phyloP scores from a whole-genome alignment of 495 filamentous ascomycete genomes.

The Friedmanniomyces endolithicus region DNA sequence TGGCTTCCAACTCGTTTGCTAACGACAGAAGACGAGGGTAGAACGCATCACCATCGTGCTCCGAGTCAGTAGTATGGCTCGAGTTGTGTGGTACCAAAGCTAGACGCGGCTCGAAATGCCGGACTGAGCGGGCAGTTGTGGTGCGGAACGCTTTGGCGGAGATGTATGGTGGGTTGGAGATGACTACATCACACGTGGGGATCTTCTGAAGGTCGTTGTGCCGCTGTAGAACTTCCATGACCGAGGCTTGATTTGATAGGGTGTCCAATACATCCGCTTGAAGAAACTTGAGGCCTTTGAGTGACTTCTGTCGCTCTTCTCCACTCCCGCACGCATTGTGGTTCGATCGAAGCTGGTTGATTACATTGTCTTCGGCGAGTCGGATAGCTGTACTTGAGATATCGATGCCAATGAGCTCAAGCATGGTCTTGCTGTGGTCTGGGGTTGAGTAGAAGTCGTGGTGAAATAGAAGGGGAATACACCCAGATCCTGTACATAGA shows the following conservation, averaged over 20 bases:
- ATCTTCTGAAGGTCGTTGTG: no score
- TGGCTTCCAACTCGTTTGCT: conserved; percentile 28
- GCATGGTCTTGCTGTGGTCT: conserved; percentile 4
- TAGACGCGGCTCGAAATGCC: conserved; percentile 62
- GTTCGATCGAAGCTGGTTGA: neutral
- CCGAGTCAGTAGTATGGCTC: neutral
- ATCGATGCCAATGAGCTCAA: conserved; percentile 41
- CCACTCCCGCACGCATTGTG: neutral
- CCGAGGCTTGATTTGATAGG: neutral
- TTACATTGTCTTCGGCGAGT: conserved; percentile 50
- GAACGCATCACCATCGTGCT: conserved; percentile 43
- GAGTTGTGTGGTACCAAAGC: conserved; percentile 56
- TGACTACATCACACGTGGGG: conserved; percentile 51
- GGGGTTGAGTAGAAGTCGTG: conserved; percentile 22
- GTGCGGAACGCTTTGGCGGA: conserved; percentile 44
- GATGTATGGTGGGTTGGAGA: conserved; percentile 88
- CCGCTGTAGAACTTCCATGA: neutral
- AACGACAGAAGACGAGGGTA: conserved; percentile 42
- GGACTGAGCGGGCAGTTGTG: conserved; percentile 52
- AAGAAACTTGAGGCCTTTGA: conserved; percentile 38
- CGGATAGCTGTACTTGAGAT: conserved; percentile 46
- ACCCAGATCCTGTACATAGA: conserved; percentile 82
- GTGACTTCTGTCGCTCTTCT: conserved; percentile 28
- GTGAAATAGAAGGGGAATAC: conserved; percentile 66
- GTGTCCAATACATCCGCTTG: conserved; percentile 17